Evolutionary conservation across 2,329 filamentous ascomycete species (phyloP).

Genomic region (Microdochium paspali): DNA sequence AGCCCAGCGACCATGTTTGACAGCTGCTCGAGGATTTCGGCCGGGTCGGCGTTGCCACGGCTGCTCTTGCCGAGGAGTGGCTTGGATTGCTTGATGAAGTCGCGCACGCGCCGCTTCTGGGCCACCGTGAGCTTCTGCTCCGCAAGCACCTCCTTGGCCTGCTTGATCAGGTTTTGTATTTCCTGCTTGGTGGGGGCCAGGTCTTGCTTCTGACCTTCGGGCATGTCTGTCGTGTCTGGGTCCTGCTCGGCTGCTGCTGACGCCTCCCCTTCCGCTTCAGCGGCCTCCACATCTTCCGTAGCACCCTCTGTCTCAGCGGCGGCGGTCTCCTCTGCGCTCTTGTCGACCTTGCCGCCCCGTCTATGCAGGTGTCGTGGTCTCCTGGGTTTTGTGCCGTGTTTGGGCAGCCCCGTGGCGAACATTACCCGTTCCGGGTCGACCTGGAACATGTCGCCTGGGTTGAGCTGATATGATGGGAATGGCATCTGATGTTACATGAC

Average conservation of each 20-base stretch:
- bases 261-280: constrained; percentile 13
- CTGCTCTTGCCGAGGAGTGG: constrained; percentile 48
- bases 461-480: constrained; percentile 85
- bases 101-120: constrained; percentile 66
- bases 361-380: constrained; percentile 9
- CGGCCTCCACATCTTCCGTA: constrained; percentile 11
- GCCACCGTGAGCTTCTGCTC: constrained; percentile 52
- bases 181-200: constrained; percentile 19
- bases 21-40: constrained; percentile 44
- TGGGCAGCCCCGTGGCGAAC: constrained; percentile 72
- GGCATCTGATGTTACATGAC: constrained; percentile 54
- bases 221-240: constrained; percentile 24
- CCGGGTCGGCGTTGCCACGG: constrained; percentile 18
- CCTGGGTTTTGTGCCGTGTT: constrained; percentile 23
- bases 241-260: constrained; percentile 21
- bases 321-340: constrained; percentile 14
- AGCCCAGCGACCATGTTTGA: constrained; percentile 37
- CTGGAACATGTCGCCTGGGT: constrained; percentile 97
- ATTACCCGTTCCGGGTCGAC: constrained; percentile 85
- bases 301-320: constrained; percentile 8
- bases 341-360: constrained; percentile 10
- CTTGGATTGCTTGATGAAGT: constrained; percentile 58
- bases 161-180: constrained; percentile 42
- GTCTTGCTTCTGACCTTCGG: constrained; percentile 11
- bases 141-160: constrained; percentile 52